These are phyloP conservation scores for Myxozyma neotropica DNA, from an alignment of 805 yeast species.

Conservation along the genomic window DNA sequence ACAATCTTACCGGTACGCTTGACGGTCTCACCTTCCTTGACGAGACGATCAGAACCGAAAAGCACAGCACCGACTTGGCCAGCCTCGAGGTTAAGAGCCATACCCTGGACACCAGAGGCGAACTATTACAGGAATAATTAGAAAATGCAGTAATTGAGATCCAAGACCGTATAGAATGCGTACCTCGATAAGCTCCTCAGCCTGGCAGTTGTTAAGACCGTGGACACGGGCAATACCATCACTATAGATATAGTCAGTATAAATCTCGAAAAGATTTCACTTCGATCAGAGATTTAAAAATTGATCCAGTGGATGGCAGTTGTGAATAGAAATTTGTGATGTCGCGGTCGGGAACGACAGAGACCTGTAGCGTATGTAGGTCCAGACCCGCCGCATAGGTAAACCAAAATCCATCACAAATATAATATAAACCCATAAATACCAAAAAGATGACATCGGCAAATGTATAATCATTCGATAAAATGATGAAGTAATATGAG, in stretches of 20 bases:
- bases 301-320: no score
- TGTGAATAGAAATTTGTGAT: no score
- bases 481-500: not conserved
- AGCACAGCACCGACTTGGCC: constrained; percentile 99
- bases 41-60: constrained; percentile 98
- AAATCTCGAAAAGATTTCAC: not conserved
- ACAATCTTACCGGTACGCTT: constrained; percentile 99
- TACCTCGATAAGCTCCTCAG: constrained; percentile 95
- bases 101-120: constrained; percentile 99
- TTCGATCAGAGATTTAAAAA: not conserved
- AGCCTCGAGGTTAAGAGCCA: constrained; percentile 99
- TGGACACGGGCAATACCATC: constrained; percentile 99
- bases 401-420: no score
- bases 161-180: not conserved
- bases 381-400: no score
- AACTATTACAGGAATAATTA: constrained; percentile 47
- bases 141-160: not conserved
- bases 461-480: not conserved
- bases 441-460: not conserved
- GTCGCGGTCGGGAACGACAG: no score
- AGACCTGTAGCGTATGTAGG: no score
- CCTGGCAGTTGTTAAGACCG: constrained; percentile 99
- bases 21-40: constrained; percentile 99
- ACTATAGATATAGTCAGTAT: constrained; percentile 50
- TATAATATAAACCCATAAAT: no score